Evolutionary conservation across 2,329 filamentous ascomycete genomes (phyloP).

Genomic region (Clonostachys sp.): DNA sequence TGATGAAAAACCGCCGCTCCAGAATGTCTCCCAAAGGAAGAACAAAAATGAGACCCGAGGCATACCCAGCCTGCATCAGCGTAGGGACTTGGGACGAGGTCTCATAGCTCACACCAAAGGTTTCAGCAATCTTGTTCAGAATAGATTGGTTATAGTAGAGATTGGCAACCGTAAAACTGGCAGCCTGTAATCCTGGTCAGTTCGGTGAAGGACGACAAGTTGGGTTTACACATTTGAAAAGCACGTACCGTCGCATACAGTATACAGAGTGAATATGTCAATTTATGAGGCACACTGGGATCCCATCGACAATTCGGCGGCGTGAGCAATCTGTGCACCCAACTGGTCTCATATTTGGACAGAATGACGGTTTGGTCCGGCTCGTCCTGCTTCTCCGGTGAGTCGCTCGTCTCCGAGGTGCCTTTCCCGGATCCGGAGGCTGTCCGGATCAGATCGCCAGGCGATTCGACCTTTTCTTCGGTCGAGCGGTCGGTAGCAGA

Average conservation of each 20-base stretch:
- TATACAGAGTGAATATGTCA: conserved; percentile 65
- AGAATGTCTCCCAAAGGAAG: conserved; percentile 73
- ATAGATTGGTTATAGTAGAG: conserved; percentile 81
- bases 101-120: conserved; percentile 68
- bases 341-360: conserved; percentile 13
- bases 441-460: background rate
- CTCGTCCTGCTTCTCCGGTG: too few species aligned
- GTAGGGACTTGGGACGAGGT: conserved; percentile 65
- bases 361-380: too few species aligned
- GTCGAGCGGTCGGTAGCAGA: too few species aligned
- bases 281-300: conserved; percentile 58
- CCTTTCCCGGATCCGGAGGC: too few species aligned
- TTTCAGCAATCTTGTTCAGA: conserved; percentile 66
- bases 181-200: conserved; percentile 27
- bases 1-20: conserved; percentile 63
- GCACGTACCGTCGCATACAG: conserved; percentile 58
- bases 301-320: conserved; percentile 67
- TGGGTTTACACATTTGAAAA: background rate
- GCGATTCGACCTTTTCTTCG: background rate
- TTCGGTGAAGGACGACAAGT: background rate
- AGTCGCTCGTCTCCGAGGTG: too few species aligned
- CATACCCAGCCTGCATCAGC: conserved; percentile 76
- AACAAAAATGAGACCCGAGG: conserved; percentile 66
- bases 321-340: conserved; percentile 27
- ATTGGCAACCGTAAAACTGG: conserved; percentile 71